phyloP scores from a whole-genome alignment of 805 yeast genomes.

The Clavispora carvajalis region DNA sequence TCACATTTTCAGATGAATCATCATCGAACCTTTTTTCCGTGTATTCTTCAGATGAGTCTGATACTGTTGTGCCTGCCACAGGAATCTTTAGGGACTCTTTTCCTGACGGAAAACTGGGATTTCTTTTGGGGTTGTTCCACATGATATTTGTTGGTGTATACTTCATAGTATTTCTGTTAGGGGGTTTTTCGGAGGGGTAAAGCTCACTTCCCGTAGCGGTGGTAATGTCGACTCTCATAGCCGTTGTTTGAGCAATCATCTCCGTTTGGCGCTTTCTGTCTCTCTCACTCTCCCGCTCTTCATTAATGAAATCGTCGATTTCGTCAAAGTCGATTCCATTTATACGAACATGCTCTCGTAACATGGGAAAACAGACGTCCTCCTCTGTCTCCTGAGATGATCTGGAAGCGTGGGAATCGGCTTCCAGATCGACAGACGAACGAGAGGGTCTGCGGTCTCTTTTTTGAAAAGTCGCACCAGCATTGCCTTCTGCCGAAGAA shows the following conservation, averaged over 20 bases:
- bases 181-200: conserved; percentile 27
- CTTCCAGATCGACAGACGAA: conserved; percentile 52
- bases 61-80: background rate
- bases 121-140: conserved; percentile 6
- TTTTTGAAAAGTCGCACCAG: conserved; percentile 13
- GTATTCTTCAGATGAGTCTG: conserved; percentile 22
- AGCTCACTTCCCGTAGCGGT: conserved; percentile 20
- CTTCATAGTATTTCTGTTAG: conserved; percentile 51
- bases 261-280: conserved; percentile 21
- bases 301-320: conserved; percentile 72
- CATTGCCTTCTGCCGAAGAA: conserved; percentile 6
- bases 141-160: conserved; percentile 52
- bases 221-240: conserved; percentile 10
- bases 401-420: conserved; percentile 67
- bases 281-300: conserved; percentile 46
- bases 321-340: conserved; percentile 90
- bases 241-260: conserved; percentile 20
- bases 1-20: conserved; percentile 28
- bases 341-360: conserved; percentile 51
- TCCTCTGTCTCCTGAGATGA: conserved; percentile 90
- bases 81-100: conserved; percentile 3
- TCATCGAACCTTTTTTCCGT: conserved; percentile 15
- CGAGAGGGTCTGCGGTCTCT: conserved; percentile 32
- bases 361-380: conserved; percentile 95
- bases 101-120: no score